These are phyloP conservation scores for Panellus pusillus DNA, from an alignment of 768 basidiomycete species.

Conservation along the genomic window DNA sequence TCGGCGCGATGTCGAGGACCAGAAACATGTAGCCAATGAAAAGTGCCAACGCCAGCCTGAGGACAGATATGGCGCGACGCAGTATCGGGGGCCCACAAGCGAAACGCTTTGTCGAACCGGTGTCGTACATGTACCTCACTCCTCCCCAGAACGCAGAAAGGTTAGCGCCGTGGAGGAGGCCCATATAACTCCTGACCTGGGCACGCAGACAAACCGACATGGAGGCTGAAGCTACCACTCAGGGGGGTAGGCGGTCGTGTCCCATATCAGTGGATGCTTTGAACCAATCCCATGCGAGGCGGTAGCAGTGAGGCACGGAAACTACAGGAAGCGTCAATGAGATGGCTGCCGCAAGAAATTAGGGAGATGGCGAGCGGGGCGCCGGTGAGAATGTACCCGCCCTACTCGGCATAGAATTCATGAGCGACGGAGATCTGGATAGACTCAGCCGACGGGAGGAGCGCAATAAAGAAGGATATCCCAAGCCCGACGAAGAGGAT, in stretches of 20 bases:
- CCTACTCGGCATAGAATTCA: slow-evolving; percentile 8
- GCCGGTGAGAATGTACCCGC: slow-evolving; percentile 7
- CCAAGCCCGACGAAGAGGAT: slow-evolving; percentile 2
- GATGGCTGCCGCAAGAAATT: slow-evolving; percentile 5
- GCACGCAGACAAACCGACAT: neutral
- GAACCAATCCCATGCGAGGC: slow-evolving; percentile 19
- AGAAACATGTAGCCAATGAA: neutral
- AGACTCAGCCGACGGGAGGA: slow-evolving; percentile 7
- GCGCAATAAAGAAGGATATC: neutral
- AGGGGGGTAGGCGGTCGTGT: slow-evolving; percentile 19
- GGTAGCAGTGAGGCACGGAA: slow-evolving; percentile 4
- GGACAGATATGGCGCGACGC: slow-evolving; percentile 6
- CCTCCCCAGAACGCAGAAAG: slow-evolving; percentile 9
- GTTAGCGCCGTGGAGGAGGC: slow-evolving; percentile 13
- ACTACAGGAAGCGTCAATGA: slow-evolving; percentile 6
- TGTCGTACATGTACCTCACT: slow-evolving; percentile 2
- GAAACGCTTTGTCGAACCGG: slow-evolving; percentile 1
- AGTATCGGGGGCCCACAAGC: slow-evolving; percentile 10
- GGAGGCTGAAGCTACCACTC: neutral
- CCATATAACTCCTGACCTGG: slow-evolving; percentile 13
- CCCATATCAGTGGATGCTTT: slow-evolving; percentile 10
- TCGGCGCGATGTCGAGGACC: slow-evolving; percentile 2
- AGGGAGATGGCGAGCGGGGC: slow-evolving; percentile 13
- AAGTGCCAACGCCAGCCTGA: slow-evolving; percentile 9
- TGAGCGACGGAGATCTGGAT: slow-evolving; percentile 13